A percentile compares a stretch with the other conserved stretches of the same genome.
These are phyloP conservation scores for Clathrospora elynae DNA, from an alignment of 2,329 filamentous ascomycete species.

Conservation along the genomic window DNA sequence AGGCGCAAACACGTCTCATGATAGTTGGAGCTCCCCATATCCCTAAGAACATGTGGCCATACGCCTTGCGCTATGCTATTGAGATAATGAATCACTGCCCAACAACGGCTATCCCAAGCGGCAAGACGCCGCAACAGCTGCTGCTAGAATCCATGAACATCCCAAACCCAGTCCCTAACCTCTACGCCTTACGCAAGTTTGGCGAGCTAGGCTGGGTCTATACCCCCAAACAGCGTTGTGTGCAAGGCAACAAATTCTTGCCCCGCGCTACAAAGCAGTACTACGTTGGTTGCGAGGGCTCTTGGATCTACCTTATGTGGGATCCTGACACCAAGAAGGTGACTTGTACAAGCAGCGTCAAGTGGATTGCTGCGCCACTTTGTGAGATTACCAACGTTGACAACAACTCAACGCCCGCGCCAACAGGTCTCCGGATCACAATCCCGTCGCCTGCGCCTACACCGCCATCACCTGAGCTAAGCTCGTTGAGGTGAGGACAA, in stretches of 20 bases:
- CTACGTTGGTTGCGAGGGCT: background rate
- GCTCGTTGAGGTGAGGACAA: background rate
- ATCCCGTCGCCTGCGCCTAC: too few species aligned
- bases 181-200: background rate
- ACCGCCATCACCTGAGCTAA: background rate
- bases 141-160: background rate
- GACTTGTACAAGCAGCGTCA: background rate
- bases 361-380: background rate
- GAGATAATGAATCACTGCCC: background rate
- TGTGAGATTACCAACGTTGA: background rate
- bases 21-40: background rate
- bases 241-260: background rate
- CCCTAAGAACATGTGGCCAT: background rate
- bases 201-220: background rate
- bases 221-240: background rate
- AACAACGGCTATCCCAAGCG: background rate
- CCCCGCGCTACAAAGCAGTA: background rate
- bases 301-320: constrained; percentile 1
- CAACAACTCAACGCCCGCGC: background rate
- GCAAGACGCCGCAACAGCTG: background rate
- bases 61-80: background rate
- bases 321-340: background rate
- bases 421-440: background rate
- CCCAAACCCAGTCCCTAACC: background rate
- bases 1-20: background rate